A percentile compares a stretch with the other conserved stretches of the same genome.
phyloP scores from a whole-genome alignment of 2,329 filamentous ascomycete genomes.

The Aspergillus sp. region DNA sequence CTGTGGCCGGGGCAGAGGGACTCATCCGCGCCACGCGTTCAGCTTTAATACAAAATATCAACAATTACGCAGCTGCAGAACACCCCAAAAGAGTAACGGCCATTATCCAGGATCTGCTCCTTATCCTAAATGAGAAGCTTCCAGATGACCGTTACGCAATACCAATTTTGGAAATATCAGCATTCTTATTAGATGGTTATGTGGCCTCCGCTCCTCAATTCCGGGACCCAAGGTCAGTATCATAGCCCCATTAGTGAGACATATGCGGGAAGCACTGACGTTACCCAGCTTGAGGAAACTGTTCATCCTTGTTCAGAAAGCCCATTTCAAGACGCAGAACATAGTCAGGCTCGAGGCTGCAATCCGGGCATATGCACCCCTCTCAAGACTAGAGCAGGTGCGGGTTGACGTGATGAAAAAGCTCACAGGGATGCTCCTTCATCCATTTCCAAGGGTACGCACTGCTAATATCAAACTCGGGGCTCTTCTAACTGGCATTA shows the following conservation, averaged over 20 bases:
- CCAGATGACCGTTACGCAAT: constrained; percentile 69
- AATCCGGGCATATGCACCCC: constrained; percentile 72
- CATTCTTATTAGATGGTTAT: constrained; percentile 70
- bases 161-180: constrained; percentile 72
- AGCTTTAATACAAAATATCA: constrained; percentile 41
- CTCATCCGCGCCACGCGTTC: constrained; percentile 44
- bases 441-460: constrained; percentile 78
- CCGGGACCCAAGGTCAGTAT: constrained; percentile 41
- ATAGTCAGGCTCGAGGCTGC: constrained; percentile 79
- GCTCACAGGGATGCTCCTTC: constrained; percentile 69
- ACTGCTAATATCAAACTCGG: neutral
- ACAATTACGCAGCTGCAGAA: constrained; percentile 18
- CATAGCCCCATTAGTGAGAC: neutral
- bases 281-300: constrained; percentile 55
- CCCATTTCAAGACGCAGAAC: constrained; percentile 79
- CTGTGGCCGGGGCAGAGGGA: constrained; percentile 46
- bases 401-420: constrained; percentile 63
- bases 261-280: neutral
- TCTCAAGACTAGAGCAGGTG: constrained; percentile 57
- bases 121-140: constrained; percentile 55
- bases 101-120: constrained; percentile 53
- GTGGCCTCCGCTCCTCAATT: constrained; percentile 40
- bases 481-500: constrained; percentile 13
- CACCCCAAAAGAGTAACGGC: constrained; percentile 43
- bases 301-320: constrained; percentile 71